Conservation (phyloP, 2,329 filamentous ascomycete genomes). For the Colletotrichum karsti region DNA sequence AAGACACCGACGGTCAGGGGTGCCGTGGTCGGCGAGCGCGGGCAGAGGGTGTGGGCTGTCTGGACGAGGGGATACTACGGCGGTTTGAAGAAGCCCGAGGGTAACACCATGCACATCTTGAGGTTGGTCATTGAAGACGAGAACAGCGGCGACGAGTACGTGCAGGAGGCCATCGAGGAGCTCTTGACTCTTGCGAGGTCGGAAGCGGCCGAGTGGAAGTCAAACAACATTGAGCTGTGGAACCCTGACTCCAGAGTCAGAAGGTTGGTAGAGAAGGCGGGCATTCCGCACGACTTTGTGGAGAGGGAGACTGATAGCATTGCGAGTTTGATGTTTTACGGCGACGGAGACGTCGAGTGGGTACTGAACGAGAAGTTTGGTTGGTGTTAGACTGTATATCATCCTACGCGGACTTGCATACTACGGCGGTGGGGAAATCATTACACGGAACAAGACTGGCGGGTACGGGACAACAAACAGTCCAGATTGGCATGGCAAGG, state of each 20-base stretch:
- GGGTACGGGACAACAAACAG: slow-evolving; percentile 2
- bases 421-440: not conserved
- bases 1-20: slow-evolving; percentile 70
- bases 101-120: slow-evolving; percentile 76
- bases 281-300: slow-evolving; percentile 58
- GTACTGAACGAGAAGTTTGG: slow-evolving; percentile 80
- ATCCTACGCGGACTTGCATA: slow-evolving; percentile 2
- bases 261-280: slow-evolving; percentile 54
- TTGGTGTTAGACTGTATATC: slow-evolving; percentile 67
- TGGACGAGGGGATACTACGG: slow-evolving; percentile 76
- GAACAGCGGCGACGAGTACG: slow-evolving; percentile 46
- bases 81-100: slow-evolving; percentile 58
- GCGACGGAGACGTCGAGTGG: slow-evolving; percentile 72
- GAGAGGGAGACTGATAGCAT: slow-evolving; percentile 74
- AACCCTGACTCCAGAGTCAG: slow-evolving; percentile 71
- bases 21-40: slow-evolving; percentile 65
- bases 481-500: slow-evolving; percentile 26
- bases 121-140: slow-evolving; percentile 73
- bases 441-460: not conserved
- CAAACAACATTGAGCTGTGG: slow-evolving; percentile 81
- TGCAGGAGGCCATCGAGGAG: slow-evolving; percentile 64
- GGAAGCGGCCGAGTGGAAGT: slow-evolving; percentile 77
- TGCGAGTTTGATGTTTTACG: slow-evolving; percentile 77
- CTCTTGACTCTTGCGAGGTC: slow-evolving; percentile 73
- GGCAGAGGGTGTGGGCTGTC: slow-evolving; percentile 74